Evolutionary conservation across 1,139 yeast genomes (phyloP), one percentile per base, ranked within the genome.

Genomic region (Entelexis paramagnoliae): DNA sequence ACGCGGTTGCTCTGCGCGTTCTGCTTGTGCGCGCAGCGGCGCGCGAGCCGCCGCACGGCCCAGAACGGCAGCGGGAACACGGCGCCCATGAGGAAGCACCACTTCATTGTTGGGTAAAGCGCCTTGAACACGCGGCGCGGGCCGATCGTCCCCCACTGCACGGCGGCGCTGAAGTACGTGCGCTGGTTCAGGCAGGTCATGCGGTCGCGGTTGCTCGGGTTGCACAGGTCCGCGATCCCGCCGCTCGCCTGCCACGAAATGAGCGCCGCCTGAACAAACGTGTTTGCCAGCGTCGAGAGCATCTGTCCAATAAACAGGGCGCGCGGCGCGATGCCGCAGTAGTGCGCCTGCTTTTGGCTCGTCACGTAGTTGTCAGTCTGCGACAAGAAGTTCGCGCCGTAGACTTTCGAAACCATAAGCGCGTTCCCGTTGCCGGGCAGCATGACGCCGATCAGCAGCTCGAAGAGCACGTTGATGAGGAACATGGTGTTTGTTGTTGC

Each of bases 371-470:
- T 72, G 51, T 77, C 78, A 16, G 83, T 80, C 64, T 79, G 84
- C 2, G 76, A 76, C 62, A 74, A 76, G 55, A 78, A 77, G 62
- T 77, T 78, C 60, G 72, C 74, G 42, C 83, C 84, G 56, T 71
- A 71, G 1, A 79, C 75, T 63, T 78, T 78, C 48, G 55, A 50
- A 10, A 47, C 70, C 73, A 75, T 78, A 58, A 79, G 66, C 3
- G 84, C 83, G 49, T 71, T 66, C 40, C 81, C 81, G 56, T 80
- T 78, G 52, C 82, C 81, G 33, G 81, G 83, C 45, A 79, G 59
- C 11, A 80, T 79, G 60, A 78, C 78, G 33, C 86, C 83, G 16
- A 81, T 76, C 30, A 76, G 71, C 8, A 82, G 72, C 58, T 71
- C 77, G 40, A 78, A 60, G 8, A 80, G 66, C 7, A 79, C 79